phyloP scores from a whole-genome alignment of 208 protist species.

The Leishmania braziliensis region DNA sequence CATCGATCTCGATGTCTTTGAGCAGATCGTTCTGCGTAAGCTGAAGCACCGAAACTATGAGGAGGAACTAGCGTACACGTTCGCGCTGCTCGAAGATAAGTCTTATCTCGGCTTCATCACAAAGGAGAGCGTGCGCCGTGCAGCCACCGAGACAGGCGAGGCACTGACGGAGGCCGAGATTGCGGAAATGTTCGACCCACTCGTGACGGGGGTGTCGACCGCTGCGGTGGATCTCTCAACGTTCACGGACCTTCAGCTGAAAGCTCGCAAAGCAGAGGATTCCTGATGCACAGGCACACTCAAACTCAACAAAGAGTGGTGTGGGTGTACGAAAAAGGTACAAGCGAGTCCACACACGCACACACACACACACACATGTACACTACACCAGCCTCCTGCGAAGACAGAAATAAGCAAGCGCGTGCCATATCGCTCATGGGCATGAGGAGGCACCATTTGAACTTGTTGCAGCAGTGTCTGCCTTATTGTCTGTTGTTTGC shows the following conservation, averaged over 20 bases:
- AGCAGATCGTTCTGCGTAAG: slow-evolving; percentile 68
- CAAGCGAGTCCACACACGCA: neutral
- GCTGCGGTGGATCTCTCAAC: slow-evolving; percentile 77
- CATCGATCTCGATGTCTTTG: slow-evolving; percentile 71
- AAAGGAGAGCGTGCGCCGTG: slow-evolving; percentile 65
- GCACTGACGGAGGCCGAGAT: slow-evolving; percentile 78
- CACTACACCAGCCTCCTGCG: neutral
- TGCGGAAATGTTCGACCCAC: slow-evolving; percentile 83
- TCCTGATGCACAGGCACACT: neutral
- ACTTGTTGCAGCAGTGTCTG: neutral
- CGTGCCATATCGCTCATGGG: neutral
- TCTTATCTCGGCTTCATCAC: slow-evolving; percentile 83
- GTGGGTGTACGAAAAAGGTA: neutral
- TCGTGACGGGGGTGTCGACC: slow-evolving; percentile 76
- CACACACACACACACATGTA: neutral
- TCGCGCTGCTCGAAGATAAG: slow-evolving; percentile 77
- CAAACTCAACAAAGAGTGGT: neutral
- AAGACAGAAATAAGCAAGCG: neutral
- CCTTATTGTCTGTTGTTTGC: neutral
- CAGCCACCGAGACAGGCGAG: slow-evolving; percentile 64
- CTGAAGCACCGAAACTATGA: slow-evolving; percentile 68
- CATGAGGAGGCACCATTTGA: neutral
- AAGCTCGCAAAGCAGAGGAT: slow-evolving; percentile 48
- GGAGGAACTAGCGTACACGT: slow-evolving; percentile 73
- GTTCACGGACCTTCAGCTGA: slow-evolving; percentile 61